Percentiles rank a stretch among this genome's conserved stretches.
These are phyloP conservation scores for Galerina marginata DNA, from an alignment of 768 basidiomycete species.

Conservation along the genomic window DNA sequence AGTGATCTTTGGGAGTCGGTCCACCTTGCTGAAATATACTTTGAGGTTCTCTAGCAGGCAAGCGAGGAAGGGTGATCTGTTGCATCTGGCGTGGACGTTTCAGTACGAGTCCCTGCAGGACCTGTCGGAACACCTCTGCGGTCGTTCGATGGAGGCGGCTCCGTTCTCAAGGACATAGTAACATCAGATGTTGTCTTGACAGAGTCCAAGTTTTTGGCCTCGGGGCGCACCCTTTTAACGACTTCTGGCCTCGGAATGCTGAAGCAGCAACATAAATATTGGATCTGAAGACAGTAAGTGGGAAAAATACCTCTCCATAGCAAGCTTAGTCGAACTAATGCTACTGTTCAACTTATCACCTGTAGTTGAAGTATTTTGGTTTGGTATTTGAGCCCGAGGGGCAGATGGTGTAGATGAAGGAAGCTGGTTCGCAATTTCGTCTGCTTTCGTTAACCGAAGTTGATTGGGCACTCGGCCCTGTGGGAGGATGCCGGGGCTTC, in stretches of 20 bases:
- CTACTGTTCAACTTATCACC: conserved; percentile 31
- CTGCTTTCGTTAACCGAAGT: conserved; percentile 39
- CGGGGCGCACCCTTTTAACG: conserved; percentile 63
- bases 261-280: conserved; percentile 9
- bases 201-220: conserved; percentile 41
- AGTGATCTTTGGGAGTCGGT: conserved; percentile 15
- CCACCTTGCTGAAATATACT: conserved; percentile 16
- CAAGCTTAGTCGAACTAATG: conserved; percentile 55
- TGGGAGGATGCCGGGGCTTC: conserved; percentile 43
- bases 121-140: conserved; percentile 16
- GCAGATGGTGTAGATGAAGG: conserved; percentile 54
- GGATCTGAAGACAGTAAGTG: background rate
- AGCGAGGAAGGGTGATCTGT: conserved; percentile 13
- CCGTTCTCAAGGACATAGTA: conserved; percentile 16
- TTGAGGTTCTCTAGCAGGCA: conserved; percentile 13
- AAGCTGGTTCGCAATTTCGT: conserved; percentile 39
- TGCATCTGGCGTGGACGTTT: conserved; percentile 29
- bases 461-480: conserved; percentile 43
- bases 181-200: conserved; percentile 33
- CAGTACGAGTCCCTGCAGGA: conserved; percentile 18
- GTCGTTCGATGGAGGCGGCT: conserved; percentile 20
- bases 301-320: conserved; percentile 66
- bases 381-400: conserved; percentile 60
- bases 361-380: conserved; percentile 28
- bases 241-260: conserved; percentile 84